Percentiles rank a stretch among this genome's conserved stretches.
These are phyloP conservation scores for Herpetospermum pedunculosum DNA, from an alignment of 306 rosid genomes.

Conservation along the genomic window DNA sequence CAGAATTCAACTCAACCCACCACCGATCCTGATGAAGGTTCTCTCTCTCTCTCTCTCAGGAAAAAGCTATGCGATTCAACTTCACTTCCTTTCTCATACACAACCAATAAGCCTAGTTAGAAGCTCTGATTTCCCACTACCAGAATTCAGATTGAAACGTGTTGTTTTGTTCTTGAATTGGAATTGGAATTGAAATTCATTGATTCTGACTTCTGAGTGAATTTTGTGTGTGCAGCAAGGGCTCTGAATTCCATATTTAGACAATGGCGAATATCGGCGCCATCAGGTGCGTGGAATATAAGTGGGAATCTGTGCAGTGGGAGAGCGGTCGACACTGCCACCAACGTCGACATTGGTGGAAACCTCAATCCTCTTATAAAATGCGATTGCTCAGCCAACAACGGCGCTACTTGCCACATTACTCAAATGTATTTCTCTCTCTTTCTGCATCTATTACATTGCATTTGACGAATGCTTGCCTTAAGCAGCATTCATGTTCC, in stretches of 20 bases:
- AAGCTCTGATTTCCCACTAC: not conserved
- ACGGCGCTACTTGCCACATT: constrained; percentile 43
- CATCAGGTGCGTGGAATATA: constrained; percentile 36
- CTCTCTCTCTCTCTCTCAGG: constrained; percentile 4
- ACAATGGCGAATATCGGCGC: constrained; percentile 33
- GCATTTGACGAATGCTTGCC: not conserved
- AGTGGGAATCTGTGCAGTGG: constrained; percentile 70
- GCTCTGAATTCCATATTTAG: constrained; percentile 46
- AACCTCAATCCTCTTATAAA: constrained; percentile 51
- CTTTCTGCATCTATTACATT: not conserved
- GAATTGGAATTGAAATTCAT: not conserved
- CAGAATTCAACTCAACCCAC: constrained; percentile 30
- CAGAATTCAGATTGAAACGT: not conserved
- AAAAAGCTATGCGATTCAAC: not conserved
- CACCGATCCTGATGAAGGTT: constrained; percentile 58
- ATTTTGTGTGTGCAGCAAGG: constrained; percentile 21
- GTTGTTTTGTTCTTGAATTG: not conserved
- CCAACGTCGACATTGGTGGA: fast-evolving
- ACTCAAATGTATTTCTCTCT: constrained; percentile 31
- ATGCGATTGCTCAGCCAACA: constrained; percentile 38
- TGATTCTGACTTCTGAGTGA: not conserved
- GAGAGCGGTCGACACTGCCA: constrained; percentile 24
- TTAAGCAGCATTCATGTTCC: not conserved
- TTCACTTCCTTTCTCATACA: not conserved
- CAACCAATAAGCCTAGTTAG: not conserved